Conservation (phyloP, 2,329 filamentous ascomycete species). For the Sclerotinia trifoliorum region DNA sequence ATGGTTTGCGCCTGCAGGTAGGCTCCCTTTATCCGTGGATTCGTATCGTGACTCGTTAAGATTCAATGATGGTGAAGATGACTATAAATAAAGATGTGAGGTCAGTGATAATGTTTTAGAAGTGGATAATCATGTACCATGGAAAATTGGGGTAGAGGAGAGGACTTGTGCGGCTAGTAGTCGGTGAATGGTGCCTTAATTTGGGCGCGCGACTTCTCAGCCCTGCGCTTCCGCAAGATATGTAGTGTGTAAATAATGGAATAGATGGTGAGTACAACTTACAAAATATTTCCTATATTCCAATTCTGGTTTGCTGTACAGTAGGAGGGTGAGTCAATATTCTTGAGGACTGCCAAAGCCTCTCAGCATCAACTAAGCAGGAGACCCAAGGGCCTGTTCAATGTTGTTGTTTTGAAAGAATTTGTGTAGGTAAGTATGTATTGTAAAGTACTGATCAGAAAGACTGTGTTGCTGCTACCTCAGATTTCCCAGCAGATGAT, state of each 20-base stretch:
- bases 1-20: constrained; percentile 18
- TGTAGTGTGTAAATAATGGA: not conserved
- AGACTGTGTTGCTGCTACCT: not conserved
- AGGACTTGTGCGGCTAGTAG: constrained; percentile 16
- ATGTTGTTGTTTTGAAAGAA: constrained; percentile 1
- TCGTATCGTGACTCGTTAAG: constrained; percentile 29
- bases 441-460: not conserved
- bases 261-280: not conserved
- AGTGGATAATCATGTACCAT: constrained; percentile 6
- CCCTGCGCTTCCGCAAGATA: constrained; percentile 10
- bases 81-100: constrained; percentile 25
- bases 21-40: constrained; percentile 25
- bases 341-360: not conserved
- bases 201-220: constrained; percentile 20
- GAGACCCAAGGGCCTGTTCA: not conserved
- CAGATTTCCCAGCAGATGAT: not conserved
- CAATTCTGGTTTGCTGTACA: not conserved
- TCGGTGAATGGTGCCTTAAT: constrained; percentile 14
- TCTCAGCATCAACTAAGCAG: not conserved
- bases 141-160: constrained; percentile 9
- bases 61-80: constrained; percentile 23
- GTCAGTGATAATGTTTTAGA: constrained; percentile 23
- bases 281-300: not conserved
- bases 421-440: not conserved
- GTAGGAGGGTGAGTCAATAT: too few species aligned